These are phyloP conservation scores for Papiliotrema terrestris DNA, from an alignment of 1,284 basidiomycete genomes.

Conservation along the genomic window DNA sequence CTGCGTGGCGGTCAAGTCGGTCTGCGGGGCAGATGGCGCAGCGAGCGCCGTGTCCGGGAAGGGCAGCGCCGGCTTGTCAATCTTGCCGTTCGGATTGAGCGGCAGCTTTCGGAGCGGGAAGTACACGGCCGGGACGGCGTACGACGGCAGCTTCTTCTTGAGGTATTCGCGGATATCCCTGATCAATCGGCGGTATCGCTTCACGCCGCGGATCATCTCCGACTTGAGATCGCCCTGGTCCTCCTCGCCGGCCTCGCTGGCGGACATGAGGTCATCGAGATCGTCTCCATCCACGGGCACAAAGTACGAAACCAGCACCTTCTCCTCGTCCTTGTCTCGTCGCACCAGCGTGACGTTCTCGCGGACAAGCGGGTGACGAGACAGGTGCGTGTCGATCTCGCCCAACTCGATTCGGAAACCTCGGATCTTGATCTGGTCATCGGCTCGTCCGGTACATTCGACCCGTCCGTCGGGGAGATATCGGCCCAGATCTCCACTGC, in stretches of 20 bases:
- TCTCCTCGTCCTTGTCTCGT: constrained; percentile 98
- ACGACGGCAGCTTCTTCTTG: constrained; percentile 94
- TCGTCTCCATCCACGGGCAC: constrained; percentile 75
- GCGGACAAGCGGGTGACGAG: constrained; percentile 85
- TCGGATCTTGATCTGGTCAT: constrained; percentile 99
- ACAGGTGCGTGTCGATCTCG: constrained; percentile 96
- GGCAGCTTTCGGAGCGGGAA: constrained; percentile 95
- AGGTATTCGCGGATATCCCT: constrained; percentile 92
- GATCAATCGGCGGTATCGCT: constrained; percentile 80
- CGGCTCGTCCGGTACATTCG: constrained; percentile 94
- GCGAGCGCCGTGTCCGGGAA: constrained; percentile 94
- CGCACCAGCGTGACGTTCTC: constrained; percentile 97
- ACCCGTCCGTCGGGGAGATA: constrained; percentile 92
- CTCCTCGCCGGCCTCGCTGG: constrained; percentile 56
- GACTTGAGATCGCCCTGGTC: constrained; percentile 47
- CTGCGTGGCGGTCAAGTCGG: constrained; percentile 65
- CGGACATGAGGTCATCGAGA: constrained; percentile 71
- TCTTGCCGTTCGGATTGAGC: constrained; percentile 97
- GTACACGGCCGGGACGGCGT: constrained; percentile 89
- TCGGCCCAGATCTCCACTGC: constrained; percentile 92
- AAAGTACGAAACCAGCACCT: constrained; percentile 97
- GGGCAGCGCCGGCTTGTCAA: constrained; percentile 96
- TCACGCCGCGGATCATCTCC: constrained; percentile 67
- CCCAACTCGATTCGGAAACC: constrained; percentile 99
- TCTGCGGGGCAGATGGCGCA: constrained; percentile 42